phyloP scores from a whole-genome alignment of 2,329 filamentous ascomycete species.

The Raffaelea albimanens region DNA sequence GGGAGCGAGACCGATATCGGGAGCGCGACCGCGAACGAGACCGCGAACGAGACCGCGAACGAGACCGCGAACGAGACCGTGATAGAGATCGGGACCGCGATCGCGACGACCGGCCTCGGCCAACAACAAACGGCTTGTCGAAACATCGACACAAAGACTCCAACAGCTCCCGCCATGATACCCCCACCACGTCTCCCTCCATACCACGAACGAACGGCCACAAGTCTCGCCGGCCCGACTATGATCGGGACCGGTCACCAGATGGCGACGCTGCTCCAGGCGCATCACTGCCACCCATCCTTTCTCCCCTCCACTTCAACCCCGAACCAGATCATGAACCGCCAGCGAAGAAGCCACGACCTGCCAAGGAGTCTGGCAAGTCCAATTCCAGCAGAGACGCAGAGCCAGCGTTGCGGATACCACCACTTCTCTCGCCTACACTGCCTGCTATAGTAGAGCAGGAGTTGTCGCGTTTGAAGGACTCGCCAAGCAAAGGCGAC shows the following conservation, averaged over 20 bases:
- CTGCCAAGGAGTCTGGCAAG: conserved; percentile 19
- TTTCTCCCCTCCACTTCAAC: conserved; percentile 42
- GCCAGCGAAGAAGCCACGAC: conserved; percentile 4
- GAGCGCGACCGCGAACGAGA: conserved; percentile 1
- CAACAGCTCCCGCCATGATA: background rate
- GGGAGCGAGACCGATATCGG: background rate
- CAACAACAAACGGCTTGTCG: background rate
- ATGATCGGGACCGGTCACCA: conserved; percentile 25
- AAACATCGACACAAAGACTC: no score
- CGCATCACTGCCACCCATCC: conserved; percentile 36
- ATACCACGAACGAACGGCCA: conserved; percentile 26
- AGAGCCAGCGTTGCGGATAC: conserved; percentile 27
- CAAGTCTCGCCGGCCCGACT: conserved; percentile 25
- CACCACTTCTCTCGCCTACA: conserved; percentile 45
- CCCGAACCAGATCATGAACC: conserved; percentile 27
- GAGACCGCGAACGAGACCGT: background rate
- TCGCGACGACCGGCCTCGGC: background rate
- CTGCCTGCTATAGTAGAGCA: conserved; percentile 42
- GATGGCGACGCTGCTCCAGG: conserved; percentile 27
- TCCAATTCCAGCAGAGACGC: conserved; percentile 17
- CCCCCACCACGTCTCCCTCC: conserved; percentile 6
- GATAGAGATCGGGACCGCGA: background rate
- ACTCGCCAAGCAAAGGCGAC: conserved; percentile 11
- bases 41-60: conserved; percentile 1
- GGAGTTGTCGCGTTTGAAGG: conserved; percentile 29